Percentiles rank a stretch among this genome's conserved stretches.
Conservation (phyloP, 169 alveolate genomes). For the Plasmodium ovale region DNA sequence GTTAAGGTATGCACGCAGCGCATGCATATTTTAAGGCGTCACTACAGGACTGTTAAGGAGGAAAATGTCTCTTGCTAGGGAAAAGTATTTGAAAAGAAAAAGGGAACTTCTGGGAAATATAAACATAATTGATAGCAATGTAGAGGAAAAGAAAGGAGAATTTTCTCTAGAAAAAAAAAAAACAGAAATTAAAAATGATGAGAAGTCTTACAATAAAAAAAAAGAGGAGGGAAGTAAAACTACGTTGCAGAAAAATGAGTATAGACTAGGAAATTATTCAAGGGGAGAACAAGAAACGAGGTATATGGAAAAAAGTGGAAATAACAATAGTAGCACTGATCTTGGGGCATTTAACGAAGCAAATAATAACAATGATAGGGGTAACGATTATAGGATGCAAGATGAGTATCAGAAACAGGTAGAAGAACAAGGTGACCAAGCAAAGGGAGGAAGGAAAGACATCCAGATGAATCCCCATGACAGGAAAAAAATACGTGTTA, state of each 20-base stretch:
- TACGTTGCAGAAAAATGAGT: background rate
- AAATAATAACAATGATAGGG: background rate
- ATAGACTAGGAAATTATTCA: background rate
- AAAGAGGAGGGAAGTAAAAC: background rate
- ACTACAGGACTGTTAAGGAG: background rate
- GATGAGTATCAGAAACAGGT: too few species aligned
- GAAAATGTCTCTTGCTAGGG: conserved; percentile 75
- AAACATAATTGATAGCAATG: conserved; percentile 42
- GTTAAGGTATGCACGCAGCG: too few species aligned
- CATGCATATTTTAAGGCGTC: too few species aligned
- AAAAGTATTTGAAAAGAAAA: conserved; percentile 69
- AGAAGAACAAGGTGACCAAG: too few species aligned
- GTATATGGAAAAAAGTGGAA: background rate
- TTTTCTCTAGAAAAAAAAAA: conserved; percentile 27
- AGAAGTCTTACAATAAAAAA: background rate
- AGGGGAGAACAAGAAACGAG: conserved; percentile 1
- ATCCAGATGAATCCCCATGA: too few species aligned
- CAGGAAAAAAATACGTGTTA: too few species aligned
- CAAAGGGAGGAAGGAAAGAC: too few species aligned
- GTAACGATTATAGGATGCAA: too few species aligned
- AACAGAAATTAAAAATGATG: conserved; percentile 16
- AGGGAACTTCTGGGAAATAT: conserved; percentile 69
- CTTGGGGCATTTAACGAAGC: too few species aligned
- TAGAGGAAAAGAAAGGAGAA: conserved; percentile 23
- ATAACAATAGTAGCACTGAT: background rate